phyloP scores from a whole-genome alignment of 371 early-diverging fungal species.

The Dinochytrium kinnereticum region DNA sequence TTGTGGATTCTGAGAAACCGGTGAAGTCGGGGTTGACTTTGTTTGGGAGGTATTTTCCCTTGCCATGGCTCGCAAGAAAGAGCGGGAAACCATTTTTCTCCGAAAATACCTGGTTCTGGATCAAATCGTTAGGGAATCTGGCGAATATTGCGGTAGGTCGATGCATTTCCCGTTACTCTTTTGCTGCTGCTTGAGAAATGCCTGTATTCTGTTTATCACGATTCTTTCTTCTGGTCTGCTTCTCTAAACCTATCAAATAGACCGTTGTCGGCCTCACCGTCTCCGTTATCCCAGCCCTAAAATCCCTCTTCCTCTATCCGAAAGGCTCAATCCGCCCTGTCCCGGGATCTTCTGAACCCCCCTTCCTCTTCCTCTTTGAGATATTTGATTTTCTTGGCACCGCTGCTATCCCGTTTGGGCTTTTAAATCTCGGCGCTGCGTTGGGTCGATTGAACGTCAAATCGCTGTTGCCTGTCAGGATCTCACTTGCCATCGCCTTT shows the following conservation, averaged over 20 bases:
- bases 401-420: slow-evolving; percentile 56
- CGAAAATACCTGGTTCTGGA: slow-evolving; percentile 10
- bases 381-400: slow-evolving; percentile 53
- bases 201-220: not conserved
- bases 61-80: too few species aligned
- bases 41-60: not conserved
- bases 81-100: not conserved
- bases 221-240: not conserved
- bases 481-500: slow-evolving; percentile 44
- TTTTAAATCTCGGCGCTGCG: slow-evolving; percentile 62
- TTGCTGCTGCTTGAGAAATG: not conserved
- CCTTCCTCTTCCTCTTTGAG: slow-evolving; percentile 55
- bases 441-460: slow-evolving; percentile 48
- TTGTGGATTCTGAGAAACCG: not conserved
- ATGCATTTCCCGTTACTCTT: not conserved
- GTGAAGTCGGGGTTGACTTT: not conserved
- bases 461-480: slow-evolving; percentile 28
- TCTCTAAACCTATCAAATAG: not conserved
- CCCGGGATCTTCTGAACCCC: slow-evolving; percentile 43
- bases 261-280: slow-evolving; percentile 54
- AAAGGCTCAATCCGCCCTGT: slow-evolving; percentile 29
- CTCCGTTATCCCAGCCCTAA: slow-evolving; percentile 48
- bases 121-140: slow-evolving; percentile 23
- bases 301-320: slow-evolving; percentile 44
- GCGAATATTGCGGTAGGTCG: slow-evolving; percentile 28